Conservation (phyloP, 805 yeast species). For the Candida arabinofermentans region DNA sequence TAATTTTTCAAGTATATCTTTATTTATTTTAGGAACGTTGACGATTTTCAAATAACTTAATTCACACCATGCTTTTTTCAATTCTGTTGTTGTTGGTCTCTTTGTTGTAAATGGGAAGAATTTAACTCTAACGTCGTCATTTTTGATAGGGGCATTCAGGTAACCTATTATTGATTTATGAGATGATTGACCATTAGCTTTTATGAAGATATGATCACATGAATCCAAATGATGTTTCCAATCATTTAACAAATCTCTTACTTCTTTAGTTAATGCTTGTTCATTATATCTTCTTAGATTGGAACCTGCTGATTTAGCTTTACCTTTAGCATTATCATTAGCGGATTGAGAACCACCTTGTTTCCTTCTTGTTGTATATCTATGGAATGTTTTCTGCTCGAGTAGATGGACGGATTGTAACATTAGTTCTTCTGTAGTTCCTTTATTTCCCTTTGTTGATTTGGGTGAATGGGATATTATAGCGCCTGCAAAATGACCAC, state of each 20-base stretch:
- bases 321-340: constrained; percentile 86
- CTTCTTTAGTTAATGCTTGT: constrained; percentile 72
- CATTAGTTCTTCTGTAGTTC: constrained; percentile 43
- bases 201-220: constrained; percentile 69
- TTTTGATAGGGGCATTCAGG: constrained; percentile 49
- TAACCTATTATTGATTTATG: constrained; percentile 64
- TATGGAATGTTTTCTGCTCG: constrained; percentile 81
- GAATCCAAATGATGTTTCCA: constrained; percentile 62
- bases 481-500: constrained; percentile 98
- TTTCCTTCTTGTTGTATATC: constrained; percentile 93
- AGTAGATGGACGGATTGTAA: constrained; percentile 64
- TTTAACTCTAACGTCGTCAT: constrained; percentile 58
- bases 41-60: constrained; percentile 55
- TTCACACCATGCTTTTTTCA: constrained; percentile 81
- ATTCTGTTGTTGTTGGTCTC: constrained; percentile 77
- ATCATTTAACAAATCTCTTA: constrained; percentile 56
- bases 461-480: constrained; percentile 70
- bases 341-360: constrained; percentile 98
- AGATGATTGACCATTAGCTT: constrained; percentile 75
- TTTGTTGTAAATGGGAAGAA: constrained; percentile 85
- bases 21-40: constrained; percentile 50
- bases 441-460: constrained; percentile 52
- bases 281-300: constrained; percentile 86
- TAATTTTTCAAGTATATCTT: constrained; percentile 22
- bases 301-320: constrained; percentile 96